Percentiles rank a stretch among this genome's conserved stretches.
Conservation (phyloP, 2,329 filamentous ascomycete genomes). For the Alternaria atra region DNA sequence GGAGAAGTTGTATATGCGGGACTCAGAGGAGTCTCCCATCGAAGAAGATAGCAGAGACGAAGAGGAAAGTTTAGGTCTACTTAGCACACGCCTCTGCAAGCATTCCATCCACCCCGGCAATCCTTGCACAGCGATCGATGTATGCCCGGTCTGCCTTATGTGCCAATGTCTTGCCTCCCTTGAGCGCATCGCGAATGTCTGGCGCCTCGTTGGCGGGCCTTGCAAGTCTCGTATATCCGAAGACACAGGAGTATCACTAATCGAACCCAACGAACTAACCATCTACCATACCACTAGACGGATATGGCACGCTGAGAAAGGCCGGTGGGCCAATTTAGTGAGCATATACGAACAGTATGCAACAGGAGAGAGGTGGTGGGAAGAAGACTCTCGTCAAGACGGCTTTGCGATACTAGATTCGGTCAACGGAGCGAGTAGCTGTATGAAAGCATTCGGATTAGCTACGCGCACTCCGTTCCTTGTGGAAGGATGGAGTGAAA, state of each 20-base stretch:
- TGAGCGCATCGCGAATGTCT: slow-evolving; percentile 5
- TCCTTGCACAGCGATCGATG: background rate
- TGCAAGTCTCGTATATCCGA: background rate
- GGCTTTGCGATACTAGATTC: background rate
- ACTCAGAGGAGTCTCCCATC: background rate
- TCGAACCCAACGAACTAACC: background rate
- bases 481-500: slow-evolving; percentile 2
- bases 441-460: background rate
- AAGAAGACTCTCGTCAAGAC: background rate
- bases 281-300: background rate
- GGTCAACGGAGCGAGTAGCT: background rate
- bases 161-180: slow-evolving; percentile 4
- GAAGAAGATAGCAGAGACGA: background rate
- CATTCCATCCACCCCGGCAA: slow-evolving; percentile 3
- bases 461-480: background rate
- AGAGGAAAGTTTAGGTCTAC: background rate
- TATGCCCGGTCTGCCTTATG: slow-evolving; percentile 7
- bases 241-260: background rate
- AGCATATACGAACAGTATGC: background rate
- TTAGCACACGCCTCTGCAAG: slow-evolving; percentile 1
- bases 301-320: slow-evolving; percentile 8
- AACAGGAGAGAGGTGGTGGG: background rate
- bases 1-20: background rate
- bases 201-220: slow-evolving; percentile 1
- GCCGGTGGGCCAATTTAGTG: slow-evolving; percentile 5